Evolutionary conservation across 1,284 basidiomycete species (phyloP).

Genomic region (Leccinum subrobustum): DNA sequence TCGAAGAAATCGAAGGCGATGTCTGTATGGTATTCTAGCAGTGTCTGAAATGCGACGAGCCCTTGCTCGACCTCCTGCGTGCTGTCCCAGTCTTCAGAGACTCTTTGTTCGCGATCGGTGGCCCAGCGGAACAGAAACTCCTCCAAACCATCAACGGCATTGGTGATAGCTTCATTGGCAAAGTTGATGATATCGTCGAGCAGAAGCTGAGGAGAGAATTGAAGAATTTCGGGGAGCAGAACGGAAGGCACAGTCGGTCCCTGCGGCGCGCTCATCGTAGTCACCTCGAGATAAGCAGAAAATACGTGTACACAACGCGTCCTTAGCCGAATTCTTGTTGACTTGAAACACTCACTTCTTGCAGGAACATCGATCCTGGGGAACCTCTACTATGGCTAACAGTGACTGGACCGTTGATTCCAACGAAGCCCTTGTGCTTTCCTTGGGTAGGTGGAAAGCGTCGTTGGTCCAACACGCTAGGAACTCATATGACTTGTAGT

Average conservation of each 20-base stretch:
- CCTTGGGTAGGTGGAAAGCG: slow-evolving; percentile 53
- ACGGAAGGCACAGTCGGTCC: slow-evolving; percentile 42
- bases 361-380: not conserved
- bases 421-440: slow-evolving; percentile 74
- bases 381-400: slow-evolving; percentile 36
- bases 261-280: slow-evolving; percentile 29
- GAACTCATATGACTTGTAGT: slow-evolving; percentile 39
- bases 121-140: slow-evolving; percentile 71
- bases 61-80: slow-evolving; percentile 72
- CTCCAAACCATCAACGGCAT: slow-evolving; percentile 73
- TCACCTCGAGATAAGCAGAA: slow-evolving; percentile 2
- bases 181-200: slow-evolving; percentile 69
- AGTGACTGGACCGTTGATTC: slow-evolving; percentile 71
- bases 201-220: slow-evolving; percentile 65
- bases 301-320: slow-evolving; percentile 34
- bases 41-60: slow-evolving; percentile 72
- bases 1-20: slow-evolving; percentile 81
- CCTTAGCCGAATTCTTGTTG: not conserved
- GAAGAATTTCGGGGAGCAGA: slow-evolving; percentile 63
- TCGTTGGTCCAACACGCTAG: slow-evolving; percentile 5
- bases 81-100: slow-evolving; percentile 50
- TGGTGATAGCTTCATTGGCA: slow-evolving; percentile 65
- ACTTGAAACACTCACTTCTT: not conserved
- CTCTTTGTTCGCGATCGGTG: slow-evolving; percentile 47
- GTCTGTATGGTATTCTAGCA: slow-evolving; percentile 75